A percentile compares a stretch with the other conserved stretches of the same genome.
Conservation (phyloP, 345 rosid genomes). For the Dimocarpus longan region DNA sequence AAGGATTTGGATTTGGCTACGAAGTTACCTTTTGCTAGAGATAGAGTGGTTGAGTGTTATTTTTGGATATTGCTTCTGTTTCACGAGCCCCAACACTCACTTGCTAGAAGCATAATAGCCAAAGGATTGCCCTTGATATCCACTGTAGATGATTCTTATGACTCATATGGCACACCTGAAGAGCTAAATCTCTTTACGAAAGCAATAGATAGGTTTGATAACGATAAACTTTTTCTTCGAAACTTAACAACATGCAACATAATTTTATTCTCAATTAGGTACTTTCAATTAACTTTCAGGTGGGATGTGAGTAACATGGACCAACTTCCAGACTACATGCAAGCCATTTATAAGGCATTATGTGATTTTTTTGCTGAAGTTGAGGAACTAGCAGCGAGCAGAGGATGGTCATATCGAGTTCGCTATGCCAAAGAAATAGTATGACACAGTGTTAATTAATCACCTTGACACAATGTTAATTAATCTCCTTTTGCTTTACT, state of each 20-base stretch:
- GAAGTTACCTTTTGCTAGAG: constrained; percentile 17
- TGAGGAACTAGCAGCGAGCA: constrained; percentile 14
- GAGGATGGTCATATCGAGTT: constrained; percentile 14
- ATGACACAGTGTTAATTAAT: neutral
- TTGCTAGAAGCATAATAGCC: neutral
- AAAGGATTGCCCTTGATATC: neutral
- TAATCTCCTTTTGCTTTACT: neutral
- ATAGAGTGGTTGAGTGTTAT: constrained; percentile 21
- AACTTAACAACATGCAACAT: too few relatives aligned
- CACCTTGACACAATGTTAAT: too few relatives aligned
- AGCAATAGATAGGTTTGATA: constrained; percentile 17
- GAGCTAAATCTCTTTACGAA: constrained; percentile 5
- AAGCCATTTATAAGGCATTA: constrained; percentile 13
- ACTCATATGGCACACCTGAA: constrained; percentile 19
- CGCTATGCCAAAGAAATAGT: constrained; percentile 23
- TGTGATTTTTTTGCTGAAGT: constrained; percentile 22
- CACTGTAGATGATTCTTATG: constrained; percentile 21
- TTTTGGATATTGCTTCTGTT: neutral
- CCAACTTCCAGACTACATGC: constrained; percentile 25
- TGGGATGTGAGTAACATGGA: constrained; percentile 29
- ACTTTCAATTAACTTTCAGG: constrained; percentile 15
- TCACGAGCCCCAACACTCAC: constrained; percentile 22
- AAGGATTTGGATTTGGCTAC: neutral
- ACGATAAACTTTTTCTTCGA: too few relatives aligned
- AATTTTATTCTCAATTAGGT: neutral